Base-by-base conservation (phyloP, 1,139 yeast genomes). In the Scheffersomyces insectosa region DNA sequence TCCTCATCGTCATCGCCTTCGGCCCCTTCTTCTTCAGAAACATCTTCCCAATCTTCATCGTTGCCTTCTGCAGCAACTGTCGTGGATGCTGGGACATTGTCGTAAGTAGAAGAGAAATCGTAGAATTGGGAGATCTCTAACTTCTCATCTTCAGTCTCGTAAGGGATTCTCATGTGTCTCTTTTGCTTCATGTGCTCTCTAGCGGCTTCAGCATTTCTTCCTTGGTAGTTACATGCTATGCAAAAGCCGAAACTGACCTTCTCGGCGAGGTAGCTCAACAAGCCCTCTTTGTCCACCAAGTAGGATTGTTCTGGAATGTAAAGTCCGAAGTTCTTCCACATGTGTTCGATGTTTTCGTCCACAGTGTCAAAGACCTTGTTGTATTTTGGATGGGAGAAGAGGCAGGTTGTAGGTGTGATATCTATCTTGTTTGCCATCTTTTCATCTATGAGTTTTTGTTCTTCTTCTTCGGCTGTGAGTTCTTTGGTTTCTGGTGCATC, bases 121-220 rank as follows among this genome's bases (percentile, higher is more conserved):
- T 93, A 93, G 59, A 85, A 93, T 41, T 85, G 87, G 0, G 95
- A 81, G 35, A 91, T 75, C 57, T 86, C 89, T 43, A 85, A 77
- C 61, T 85, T 85, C 59, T 93, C 96, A 45, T 86, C 86, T 47
- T 83, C 87, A 0, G 81, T 67, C 55, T 93, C 98, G 63, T 88
- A 95, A 0, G 99, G 98, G 44, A 93, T 78, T 61, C 82, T 80
- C 71, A 91, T 85, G 62, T 93, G 99, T 49, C 90, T 81, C 65
- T 93, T 93, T 15, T 86, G 77, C 6, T 75, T 59, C 89, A 91
- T 86, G 63, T 93, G 99, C 36, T 90, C 95, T 52, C 97, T 82
- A 6, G 88, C 93, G 45, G 96, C 88, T 59, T 88, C 96, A 31
- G 91, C 62, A 43, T 83, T 81, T 52, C 80, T 79, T 6, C 98